Conservation (phyloP, 192 early-diverging fungal species). For the Linderina pennispora region DNA sequence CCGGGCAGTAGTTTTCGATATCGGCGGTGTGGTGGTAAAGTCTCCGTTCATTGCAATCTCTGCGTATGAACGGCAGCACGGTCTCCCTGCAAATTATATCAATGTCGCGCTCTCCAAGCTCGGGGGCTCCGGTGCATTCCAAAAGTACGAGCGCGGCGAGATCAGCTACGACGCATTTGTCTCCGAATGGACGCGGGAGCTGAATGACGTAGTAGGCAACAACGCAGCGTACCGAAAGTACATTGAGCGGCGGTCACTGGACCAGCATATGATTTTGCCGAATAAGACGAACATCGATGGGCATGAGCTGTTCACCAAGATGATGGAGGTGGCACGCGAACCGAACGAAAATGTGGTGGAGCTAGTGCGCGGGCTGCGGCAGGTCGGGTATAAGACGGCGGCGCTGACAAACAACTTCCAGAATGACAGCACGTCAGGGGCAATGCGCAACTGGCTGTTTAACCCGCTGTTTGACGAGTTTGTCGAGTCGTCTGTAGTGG, state of each 20-base stretch:
- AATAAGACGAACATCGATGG: constrained; percentile 14
- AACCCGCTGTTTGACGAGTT: constrained; percentile 59
- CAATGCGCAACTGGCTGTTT: constrained; percentile 20
- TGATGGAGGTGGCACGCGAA: constrained; percentile 26
- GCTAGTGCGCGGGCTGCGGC: constrained; percentile 26
- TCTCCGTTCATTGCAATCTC: constrained; percentile 76
- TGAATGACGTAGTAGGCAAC: constrained; percentile 35
- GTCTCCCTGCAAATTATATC: constrained; percentile 75
- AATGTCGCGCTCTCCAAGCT: constrained; percentile 65
- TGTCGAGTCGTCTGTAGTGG: constrained; percentile 70
- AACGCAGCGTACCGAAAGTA: constrained; percentile 33
- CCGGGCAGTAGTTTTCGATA: constrained; percentile 80
- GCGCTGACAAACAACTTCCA: constrained; percentile 86
- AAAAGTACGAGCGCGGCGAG: constrained; percentile 48
- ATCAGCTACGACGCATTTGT: constrained; percentile 18
- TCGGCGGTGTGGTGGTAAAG: constrained; percentile 77
- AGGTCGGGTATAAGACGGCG: constrained; percentile 56
- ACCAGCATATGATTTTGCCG: constrained; percentile 25
- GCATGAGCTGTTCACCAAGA: constrained; percentile 18
- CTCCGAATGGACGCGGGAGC: constrained; percentile 26
- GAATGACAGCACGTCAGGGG: constrained; percentile 13
- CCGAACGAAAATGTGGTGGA: constrained; percentile 21
- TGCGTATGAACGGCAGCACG: constrained; percentile 55
- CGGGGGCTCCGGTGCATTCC: constrained; percentile 51
- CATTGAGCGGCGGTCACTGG: constrained; percentile 16